phyloP scores from a whole-genome alignment of 1,284 basidiomycete species.

The Termitomyces sp. region DNA sequence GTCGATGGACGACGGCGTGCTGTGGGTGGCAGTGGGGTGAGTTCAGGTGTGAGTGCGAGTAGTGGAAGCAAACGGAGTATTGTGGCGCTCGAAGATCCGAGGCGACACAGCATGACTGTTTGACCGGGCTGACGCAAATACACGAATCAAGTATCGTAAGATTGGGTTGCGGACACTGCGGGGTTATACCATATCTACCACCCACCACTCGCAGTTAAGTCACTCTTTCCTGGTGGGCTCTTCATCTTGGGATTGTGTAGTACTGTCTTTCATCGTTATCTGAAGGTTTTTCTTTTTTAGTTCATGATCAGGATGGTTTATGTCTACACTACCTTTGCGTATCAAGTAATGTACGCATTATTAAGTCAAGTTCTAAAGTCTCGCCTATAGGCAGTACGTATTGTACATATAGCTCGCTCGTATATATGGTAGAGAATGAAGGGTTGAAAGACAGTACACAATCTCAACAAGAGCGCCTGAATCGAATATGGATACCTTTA shows the following conservation, averaged over 20 bases:
- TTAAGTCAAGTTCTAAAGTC: not conserved
- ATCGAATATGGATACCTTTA: not conserved
- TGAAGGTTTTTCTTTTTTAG: constrained; percentile 1
- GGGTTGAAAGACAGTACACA: not conserved
- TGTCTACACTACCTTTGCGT: constrained; percentile 10
- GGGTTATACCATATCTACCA: not conserved
- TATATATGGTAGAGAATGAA: not conserved
- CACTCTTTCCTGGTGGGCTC: not conserved
- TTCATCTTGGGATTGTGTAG: not conserved
- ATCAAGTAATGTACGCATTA: constrained; percentile 7
- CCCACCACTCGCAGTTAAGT: not conserved
- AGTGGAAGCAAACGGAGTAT: constrained; percentile 6
- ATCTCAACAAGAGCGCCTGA: not conserved
- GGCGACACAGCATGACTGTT: constrained; percentile 21
- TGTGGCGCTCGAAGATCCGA: constrained; percentile 12
- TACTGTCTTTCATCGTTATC: not conserved
- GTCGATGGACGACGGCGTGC: constrained; percentile 50
- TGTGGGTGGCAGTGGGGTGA: not conserved
- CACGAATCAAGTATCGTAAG: not conserved
- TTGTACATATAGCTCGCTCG: constrained; percentile 8
- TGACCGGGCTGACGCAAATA: constrained; percentile 5
- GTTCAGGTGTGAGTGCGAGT: not conserved
- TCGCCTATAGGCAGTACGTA: not conserved
- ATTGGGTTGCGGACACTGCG: constrained; percentile 6
- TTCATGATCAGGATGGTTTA: constrained; percentile 10